These are phyloP conservation scores for Silene conica DNA, from an alignment of 148 eudicot species.

Conservation along the genomic window DNA sequence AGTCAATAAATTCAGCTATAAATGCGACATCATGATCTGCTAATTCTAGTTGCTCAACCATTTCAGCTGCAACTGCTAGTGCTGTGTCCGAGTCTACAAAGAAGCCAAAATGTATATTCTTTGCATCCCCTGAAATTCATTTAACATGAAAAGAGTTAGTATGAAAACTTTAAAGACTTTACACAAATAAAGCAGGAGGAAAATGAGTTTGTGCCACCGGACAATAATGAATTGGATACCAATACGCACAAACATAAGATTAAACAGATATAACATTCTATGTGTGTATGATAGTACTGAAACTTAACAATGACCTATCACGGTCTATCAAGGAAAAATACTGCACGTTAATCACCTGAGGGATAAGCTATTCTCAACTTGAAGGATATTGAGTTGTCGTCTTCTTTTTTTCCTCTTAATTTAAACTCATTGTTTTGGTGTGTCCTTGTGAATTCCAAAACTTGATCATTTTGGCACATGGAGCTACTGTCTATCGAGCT, in stretches of 20 bases:
- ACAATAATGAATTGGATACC: background rate
- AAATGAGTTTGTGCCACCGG: too few relatives aligned
- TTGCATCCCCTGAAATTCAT: conserved; percentile 45
- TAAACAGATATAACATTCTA: too few relatives aligned
- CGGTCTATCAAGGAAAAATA: too few relatives aligned
- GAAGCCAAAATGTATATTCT: conserved; percentile 58
- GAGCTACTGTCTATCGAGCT: conserved; percentile 30
- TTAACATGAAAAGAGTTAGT: background rate
- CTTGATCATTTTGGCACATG: conserved; percentile 29
- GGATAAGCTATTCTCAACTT: conserved; percentile 57
- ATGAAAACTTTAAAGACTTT: background rate
- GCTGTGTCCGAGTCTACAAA: conserved; percentile 74
- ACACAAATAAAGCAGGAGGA: too few relatives aligned
- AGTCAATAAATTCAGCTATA: conserved; percentile 69
- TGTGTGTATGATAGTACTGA: too few relatives aligned
- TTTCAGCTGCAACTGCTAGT: conserved; percentile 63
- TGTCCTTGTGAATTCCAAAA: conserved; percentile 45
- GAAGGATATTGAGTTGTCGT: conserved; percentile 57
- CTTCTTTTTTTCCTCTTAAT: conserved; percentile 52
- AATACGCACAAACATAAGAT: background rate
- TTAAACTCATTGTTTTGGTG: conserved; percentile 59
- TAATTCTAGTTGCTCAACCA: conserved; percentile 73
- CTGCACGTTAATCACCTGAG: conserved; percentile 25
- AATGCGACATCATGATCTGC: conserved; percentile 62
- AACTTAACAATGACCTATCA: too few relatives aligned